A percentile compares a stretch with the other conserved stretches of the same genome.
These are phyloP conservation scores for Aspergillus thermomutatus DNA, from an alignment of 2,329 filamentous ascomycete genomes.

Conservation along the genomic window DNA sequence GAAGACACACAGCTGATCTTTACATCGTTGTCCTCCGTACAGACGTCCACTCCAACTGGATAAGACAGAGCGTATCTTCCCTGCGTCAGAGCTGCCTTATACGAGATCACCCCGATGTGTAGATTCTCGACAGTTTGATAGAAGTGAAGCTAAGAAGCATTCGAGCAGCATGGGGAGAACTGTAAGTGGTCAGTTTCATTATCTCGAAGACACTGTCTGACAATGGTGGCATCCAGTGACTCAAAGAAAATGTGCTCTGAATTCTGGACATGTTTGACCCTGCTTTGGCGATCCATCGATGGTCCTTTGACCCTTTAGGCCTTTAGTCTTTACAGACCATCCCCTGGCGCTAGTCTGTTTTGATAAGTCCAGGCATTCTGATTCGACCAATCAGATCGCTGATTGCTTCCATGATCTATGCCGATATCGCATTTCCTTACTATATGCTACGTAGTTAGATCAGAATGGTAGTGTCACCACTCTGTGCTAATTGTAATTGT, in stretches of 20 bases:
- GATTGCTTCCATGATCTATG: too few relatives aligned
- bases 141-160: conserved; percentile 8
- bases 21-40: neutral
- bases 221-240: conserved; percentile 6
- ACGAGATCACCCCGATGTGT: conserved; percentile 12
- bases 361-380: too few relatives aligned
- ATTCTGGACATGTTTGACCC: conserved; percentile 45
- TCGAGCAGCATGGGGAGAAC: conserved; percentile 6
- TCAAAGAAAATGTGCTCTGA: conserved; percentile 33
- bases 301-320: conserved; percentile 36
- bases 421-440: too few relatives aligned
- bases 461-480: too few relatives aligned
- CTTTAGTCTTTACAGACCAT: too few relatives aligned
- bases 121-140: conserved; percentile 9
- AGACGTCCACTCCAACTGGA: neutral
- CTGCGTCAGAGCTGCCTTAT: conserved; percentile 8
- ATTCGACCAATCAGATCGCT: too few relatives aligned
- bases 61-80: conserved; percentile 3
- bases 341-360: too few relatives aligned
- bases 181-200: neutral
- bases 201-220: conserved; percentile 4
- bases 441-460: too few relatives aligned
- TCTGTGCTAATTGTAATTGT: too few relatives aligned
- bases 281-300: conserved; percentile 40
- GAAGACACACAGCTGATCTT: neutral